These are phyloP conservation scores for Grifola frondosa DNA, from an alignment of 1,284 basidiomycete genomes.

Conservation along the genomic window DNA sequence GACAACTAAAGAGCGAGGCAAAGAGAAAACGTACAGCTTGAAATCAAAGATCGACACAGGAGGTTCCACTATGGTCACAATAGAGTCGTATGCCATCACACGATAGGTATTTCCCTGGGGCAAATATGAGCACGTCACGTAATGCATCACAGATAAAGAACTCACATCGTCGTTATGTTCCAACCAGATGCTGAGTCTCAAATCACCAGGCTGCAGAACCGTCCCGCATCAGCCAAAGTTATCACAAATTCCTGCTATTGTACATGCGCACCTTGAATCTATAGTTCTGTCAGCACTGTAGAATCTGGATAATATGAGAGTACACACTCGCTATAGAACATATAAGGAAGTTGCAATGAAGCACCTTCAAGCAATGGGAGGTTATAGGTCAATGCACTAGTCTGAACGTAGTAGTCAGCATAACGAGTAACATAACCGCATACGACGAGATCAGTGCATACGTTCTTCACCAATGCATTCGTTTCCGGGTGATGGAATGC, in stretches of 20 bases:
- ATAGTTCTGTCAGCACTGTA: slow-evolving; percentile 19
- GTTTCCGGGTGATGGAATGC: slow-evolving; percentile 72
- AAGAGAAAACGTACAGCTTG: slow-evolving; percentile 58
- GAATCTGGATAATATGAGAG: background rate
- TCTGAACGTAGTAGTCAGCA: slow-evolving; percentile 47
- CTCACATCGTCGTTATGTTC: slow-evolving; percentile 68
- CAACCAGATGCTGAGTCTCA: slow-evolving; percentile 78
- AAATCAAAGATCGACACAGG: slow-evolving; percentile 78
- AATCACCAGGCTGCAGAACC: slow-evolving; percentile 63
- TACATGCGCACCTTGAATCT: slow-evolving; percentile 60
- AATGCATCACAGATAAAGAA: slow-evolving; percentile 18
- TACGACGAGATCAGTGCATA: slow-evolving; percentile 28
- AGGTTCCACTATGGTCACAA: slow-evolving; percentile 83
- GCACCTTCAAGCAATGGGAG: slow-evolving; percentile 60
- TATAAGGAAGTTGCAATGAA: slow-evolving; percentile 73
- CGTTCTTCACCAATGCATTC: slow-evolving; percentile 72
- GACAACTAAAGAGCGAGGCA: slow-evolving; percentile 5
- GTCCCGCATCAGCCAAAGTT: background rate
- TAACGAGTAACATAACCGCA: no score
- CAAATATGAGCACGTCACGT: background rate
- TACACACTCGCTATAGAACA: slow-evolving; percentile 83
- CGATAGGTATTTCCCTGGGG: slow-evolving; percentile 55
- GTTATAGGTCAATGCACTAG: slow-evolving; percentile 61
- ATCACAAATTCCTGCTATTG: background rate
- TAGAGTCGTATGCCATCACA: slow-evolving; percentile 74